Conservation (phyloP, 2,329 filamentous ascomycete genomes). For the Chaetomium strumarium region DNA sequence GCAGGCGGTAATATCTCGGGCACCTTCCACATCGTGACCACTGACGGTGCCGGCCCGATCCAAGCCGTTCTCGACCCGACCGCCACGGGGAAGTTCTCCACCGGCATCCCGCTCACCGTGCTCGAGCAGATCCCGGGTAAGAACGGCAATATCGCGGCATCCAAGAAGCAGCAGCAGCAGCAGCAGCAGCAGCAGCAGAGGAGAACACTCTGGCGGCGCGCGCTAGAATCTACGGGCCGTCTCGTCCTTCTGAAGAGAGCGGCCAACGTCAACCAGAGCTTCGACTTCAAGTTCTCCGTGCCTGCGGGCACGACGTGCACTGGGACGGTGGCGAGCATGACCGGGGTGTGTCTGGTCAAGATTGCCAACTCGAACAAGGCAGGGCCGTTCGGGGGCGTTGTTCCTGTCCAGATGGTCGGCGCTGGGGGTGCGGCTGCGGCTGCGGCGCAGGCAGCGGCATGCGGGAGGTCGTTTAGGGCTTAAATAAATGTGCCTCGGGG, state of each 20-base stretch:
- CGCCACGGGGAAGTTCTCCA: slow-evolving; percentile 31
- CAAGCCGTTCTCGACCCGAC: slow-evolving; percentile 35
- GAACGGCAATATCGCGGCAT: slow-evolving; percentile 13
- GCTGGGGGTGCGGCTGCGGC: background rate
- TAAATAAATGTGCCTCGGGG: background rate
- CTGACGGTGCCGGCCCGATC: slow-evolving; percentile 37
- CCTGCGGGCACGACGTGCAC: slow-evolving; percentile 34
- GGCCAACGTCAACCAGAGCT: slow-evolving; percentile 26
- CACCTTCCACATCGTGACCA: slow-evolving; percentile 36
- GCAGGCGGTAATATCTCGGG: slow-evolving; percentile 31
- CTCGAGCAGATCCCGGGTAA: slow-evolving; percentile 34
- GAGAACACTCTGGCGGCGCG: slow-evolving; percentile 1
- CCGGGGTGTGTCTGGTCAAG: slow-evolving; percentile 39
- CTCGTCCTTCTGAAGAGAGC: slow-evolving; percentile 19
- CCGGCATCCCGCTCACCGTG: slow-evolving; percentile 27
- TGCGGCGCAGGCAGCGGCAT: background rate
- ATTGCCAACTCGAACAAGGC: slow-evolving; percentile 36
- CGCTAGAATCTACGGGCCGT: background rate
- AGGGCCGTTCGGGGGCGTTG: slow-evolving; percentile 38
- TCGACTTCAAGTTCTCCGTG: slow-evolving; percentile 17
- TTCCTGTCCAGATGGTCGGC: slow-evolving; percentile 36
- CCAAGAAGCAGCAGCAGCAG: slow-evolving; percentile 14
- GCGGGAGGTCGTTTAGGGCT: background rate
- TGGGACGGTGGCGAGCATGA: slow-evolving; percentile 30
- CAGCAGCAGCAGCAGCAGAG: slow-evolving; percentile 15